Evolutionary conservation across 176 grass and related monocot species (phyloP), one percentile per base, ranked within the genome.

Genomic region (Otatea glauca): DNA sequence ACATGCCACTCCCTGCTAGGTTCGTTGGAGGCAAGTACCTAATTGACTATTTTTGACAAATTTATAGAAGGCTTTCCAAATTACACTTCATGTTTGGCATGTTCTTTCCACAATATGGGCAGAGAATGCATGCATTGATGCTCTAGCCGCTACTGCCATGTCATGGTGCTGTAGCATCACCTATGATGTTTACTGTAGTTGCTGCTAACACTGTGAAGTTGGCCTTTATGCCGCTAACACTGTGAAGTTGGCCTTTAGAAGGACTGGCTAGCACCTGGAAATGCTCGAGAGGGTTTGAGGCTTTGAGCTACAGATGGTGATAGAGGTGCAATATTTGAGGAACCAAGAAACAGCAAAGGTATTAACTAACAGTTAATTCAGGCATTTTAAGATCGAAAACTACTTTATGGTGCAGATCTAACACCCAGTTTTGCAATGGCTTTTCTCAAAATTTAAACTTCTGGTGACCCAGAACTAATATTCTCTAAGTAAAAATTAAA

Each of bases 221-320:
- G 55, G 21, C 0, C 55, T 59, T 59, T 59, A 60, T 60, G n/a
- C 21, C 4, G n/a, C n/a, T 25, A n/a, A 70, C 10, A n/a, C 39
- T n/a, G n/a, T 59, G 35, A 44, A 44, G 23, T 29, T 72, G 37
- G 16, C 65, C 37, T 82, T 82, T 20, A 7, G 21, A 58, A 27
- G 68, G 55, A 48, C 39, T 62, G 11, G 12, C 5, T 0, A 78
- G 42, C 71, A 78, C 15, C 59, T 64, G 23, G 60, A 78, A 41
- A 48, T 78, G 58, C 41, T 78, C 18, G 10, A 61, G 10, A 41
- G 39, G 69, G 43, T 79, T 80, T 51, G 11, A 41, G 8, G 69
- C 17, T 79, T 80, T 51, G 39, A 72, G 68, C 47, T 72, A 72
- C 18, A 59, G 38, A 81, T 81, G 68, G 47, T 62, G 42, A 21